Base-by-base conservation (phyloP, 2,329 filamentous ascomycete species). In the Epichloe coenophiala region DNA sequence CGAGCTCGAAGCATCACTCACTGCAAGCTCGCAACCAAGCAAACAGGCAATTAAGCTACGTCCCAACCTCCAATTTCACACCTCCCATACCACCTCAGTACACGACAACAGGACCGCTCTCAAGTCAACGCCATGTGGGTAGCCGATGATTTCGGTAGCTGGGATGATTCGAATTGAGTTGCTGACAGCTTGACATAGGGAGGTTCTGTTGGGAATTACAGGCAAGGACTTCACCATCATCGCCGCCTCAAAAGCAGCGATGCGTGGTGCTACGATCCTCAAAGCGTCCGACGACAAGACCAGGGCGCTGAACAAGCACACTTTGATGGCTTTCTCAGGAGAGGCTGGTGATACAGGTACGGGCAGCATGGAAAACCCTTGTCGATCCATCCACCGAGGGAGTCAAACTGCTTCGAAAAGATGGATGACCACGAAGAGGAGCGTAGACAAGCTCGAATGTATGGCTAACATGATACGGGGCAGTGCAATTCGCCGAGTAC, bases 221-320 rank as follows among this genome's bases (percentile, higher is more conserved):
- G 94, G 93, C 75, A 95, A 95, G 77, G 94, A 98, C 80, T 98
- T 96, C 71, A 94, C 90, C 74, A 83, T 98, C 78, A 83, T 98
- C 68, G 93, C 89, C 63, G 88, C 93, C 62, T 97, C 90, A 56
- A 97, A 98, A 77, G 93, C 93, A 66, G 88, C 90, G 63, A 97
- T 97, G 90, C 84, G 93, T 74, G 93, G 93, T 63, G 88, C 89
- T 57, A 96, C 91, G 53, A 86, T 98, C 69, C 83, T 98, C 66
- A 98, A 98, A 73, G 81, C 88, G 52, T 80, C 82, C 59, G 94
- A 98, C 71, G 91, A 98, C 79, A 98, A 98, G 81, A 98, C 93
- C 57, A 81, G 88, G 67, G 73, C 79, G 59, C 76, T 98, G 60
- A 98, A 95, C 78, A 85, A 93, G 73, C 83, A 95, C 71, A 96